Base-by-base conservation (phyloP, 768 basidiomycete species). In the Lentinula raphanica region DNA sequence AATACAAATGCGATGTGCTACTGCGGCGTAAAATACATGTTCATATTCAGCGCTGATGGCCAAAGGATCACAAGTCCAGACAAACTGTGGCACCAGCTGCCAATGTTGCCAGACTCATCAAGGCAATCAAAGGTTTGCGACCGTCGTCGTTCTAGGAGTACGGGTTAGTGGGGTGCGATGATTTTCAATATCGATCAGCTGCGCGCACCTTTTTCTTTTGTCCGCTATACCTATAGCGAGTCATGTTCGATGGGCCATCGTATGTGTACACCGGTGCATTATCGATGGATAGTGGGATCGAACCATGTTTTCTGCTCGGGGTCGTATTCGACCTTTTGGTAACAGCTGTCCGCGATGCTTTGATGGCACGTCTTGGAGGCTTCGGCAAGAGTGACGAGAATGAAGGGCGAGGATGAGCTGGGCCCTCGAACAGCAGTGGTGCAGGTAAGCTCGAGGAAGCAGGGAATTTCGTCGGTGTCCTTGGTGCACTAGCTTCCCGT, bases 401-500 rank as follows among this genome's bases (percentile, higher is more conserved):
- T 25, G 35, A 32, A 9, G 56, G 39, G 51, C 73, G 67, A 13
- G 71, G 71, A 28, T 55, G 59, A 11, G 80, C 78, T 5, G 81
- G 81, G 3, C 81, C 81, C 54, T 81, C 81, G 58, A 80, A 80
- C 17, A 76, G 61, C 57, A 77, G 65, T 7, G 79, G 77, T 49
- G 77, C 66, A 39, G 80, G 79, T 9, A 4, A 5, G n/a, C 12
- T 55, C 28, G 54, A 55, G 19, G 17, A n/a, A 23, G 15, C n/a
- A n/a, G 17, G 8, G 32, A 35, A 4, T 8, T 3, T 32, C 17
- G 27, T 25, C 50, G 35, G 5, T 38, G 31, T 8, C 19, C 12
- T 2, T 25, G 35, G 35, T 53, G 36, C 35, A 9, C 36, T 38
- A 23, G 51, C 17, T 15, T 23, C 31, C 25, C 36, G 51, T 23